A percentile compares a stretch with the other conserved stretches of the same genome.
Conservation (phyloP, 768 basidiomycete genomes). For the Suillus ampliporus region DNA sequence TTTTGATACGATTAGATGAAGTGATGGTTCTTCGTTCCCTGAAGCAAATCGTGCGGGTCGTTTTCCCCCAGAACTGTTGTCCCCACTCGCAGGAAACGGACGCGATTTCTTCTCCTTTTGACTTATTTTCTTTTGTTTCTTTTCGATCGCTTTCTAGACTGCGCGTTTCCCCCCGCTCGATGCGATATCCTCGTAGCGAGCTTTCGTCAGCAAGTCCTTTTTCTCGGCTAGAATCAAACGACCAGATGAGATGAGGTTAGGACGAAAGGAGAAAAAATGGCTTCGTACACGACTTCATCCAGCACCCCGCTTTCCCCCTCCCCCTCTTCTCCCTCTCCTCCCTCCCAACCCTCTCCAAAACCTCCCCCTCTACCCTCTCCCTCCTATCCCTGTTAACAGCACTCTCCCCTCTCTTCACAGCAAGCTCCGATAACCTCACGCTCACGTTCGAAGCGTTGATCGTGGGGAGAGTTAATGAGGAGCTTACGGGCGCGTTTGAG, state of each 20-base stretch:
- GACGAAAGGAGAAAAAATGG: slow-evolving; percentile 12
- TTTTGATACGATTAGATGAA: slow-evolving; percentile 2
- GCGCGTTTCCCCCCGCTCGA: slow-evolving; percentile 77
- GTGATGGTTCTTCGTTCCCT: slow-evolving; percentile 10
- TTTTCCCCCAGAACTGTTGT: neutral
- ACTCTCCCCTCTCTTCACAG: slow-evolving; percentile 80
- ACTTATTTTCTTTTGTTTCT: slow-evolving; percentile 83
- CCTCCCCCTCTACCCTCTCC: slow-evolving; percentile 73
- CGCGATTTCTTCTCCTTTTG: slow-evolving; percentile 90
- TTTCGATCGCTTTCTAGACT: slow-evolving; percentile 87
- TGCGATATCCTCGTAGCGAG: slow-evolving; percentile 81
- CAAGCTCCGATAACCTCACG: slow-evolving; percentile 69
- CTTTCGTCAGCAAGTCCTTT: slow-evolving; percentile 72
- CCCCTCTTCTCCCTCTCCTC: slow-evolving; percentile 64
- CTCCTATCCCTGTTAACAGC: slow-evolving; percentile 72
- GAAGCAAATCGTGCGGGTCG: slow-evolving; percentile 18
- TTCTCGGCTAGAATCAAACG: slow-evolving; percentile 69
- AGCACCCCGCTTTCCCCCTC: slow-evolving; percentile 84
- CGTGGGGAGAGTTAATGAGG: slow-evolving; percentile 46
- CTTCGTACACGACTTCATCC: slow-evolving; percentile 76
- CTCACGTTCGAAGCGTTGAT: slow-evolving; percentile 46
- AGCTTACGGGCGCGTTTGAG: slow-evolving; percentile 72
- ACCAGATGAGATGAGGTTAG: slow-evolving; percentile 11
- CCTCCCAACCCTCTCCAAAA: slow-evolving; percentile 51
- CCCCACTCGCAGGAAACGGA: slow-evolving; percentile 52